phyloP scores from a whole-genome alignment of 345 rosid species.

The Citrus mangshanensis region DNA sequence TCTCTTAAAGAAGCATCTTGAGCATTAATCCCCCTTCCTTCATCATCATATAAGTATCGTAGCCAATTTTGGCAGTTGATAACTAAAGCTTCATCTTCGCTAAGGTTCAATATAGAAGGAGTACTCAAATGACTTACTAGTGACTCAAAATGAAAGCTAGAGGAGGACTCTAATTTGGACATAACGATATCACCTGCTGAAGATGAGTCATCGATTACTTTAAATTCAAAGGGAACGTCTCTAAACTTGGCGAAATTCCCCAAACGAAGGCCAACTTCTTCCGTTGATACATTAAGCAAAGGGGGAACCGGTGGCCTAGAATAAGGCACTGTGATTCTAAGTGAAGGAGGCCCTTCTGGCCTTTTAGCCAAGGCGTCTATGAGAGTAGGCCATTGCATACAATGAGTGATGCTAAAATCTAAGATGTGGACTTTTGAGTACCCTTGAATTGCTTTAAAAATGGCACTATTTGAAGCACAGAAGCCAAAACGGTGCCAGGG shows the following conservation, averaged over 20 bases:
- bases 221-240: conserved; percentile 58
- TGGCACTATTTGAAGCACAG: conserved; percentile 56
- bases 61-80: conserved; percentile 74
- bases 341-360: conserved; percentile 62
- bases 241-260: conserved; percentile 54
- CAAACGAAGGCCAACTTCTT: conserved; percentile 56
- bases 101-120: conserved; percentile 27
- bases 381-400: conserved; percentile 82
- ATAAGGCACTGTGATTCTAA: conserved; percentile 57
- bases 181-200: conserved; percentile 3
- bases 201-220: conserved; percentile 24
- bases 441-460: conserved; percentile 48
- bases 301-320: conserved; percentile 55
- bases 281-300: conserved; percentile 43
- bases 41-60: conserved; percentile 48
- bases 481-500: conserved; percentile 81
- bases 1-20: conserved; percentile 31
- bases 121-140: conserved; percentile 32
- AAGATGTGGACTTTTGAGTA: conserved; percentile 49
- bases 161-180: conserved; percentile 16
- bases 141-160: conserved; percentile 30
- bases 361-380: conserved; percentile 63
- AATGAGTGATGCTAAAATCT: conserved; percentile 64
- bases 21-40: conserved; percentile 2
- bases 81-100: conserved; percentile 55